Percentiles rank a stretch among this genome's conserved stretches.
These are phyloP conservation scores for Aspergillus nanangensis DNA, from an alignment of 495 filamentous ascomycete genomes.

Conservation along the genomic window DNA sequence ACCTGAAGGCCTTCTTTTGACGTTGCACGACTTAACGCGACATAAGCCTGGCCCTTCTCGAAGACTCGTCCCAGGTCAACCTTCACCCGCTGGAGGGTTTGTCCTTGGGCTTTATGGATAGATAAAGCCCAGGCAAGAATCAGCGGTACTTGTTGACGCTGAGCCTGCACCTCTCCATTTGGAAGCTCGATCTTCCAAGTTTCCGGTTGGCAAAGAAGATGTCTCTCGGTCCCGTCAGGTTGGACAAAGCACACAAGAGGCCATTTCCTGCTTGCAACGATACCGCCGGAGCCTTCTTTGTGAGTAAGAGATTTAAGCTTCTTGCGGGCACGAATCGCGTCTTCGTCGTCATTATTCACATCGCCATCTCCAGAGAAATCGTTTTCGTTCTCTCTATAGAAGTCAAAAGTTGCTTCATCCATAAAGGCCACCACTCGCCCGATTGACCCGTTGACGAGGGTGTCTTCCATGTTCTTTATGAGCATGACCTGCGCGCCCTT, in stretches of 20 bases:
- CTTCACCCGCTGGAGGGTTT: slow-evolving; percentile 91
- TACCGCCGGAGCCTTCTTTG: slow-evolving; percentile 22
- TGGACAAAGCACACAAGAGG: slow-evolving; percentile 79
- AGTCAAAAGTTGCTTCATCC: slow-evolving; percentile 72
- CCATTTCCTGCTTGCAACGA: slow-evolving; percentile 47
- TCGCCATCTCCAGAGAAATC: slow-evolving; percentile 40
- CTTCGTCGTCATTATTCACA: slow-evolving; percentile 39
- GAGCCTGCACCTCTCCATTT: slow-evolving; percentile 89
- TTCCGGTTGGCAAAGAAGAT: slow-evolving; percentile 79
- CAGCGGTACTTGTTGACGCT: slow-evolving; percentile 58
- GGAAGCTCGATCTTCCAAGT: slow-evolving; percentile 96
- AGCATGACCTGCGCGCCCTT: slow-evolving; percentile 96
- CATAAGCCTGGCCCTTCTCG: slow-evolving; percentile 78
- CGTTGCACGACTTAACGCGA: slow-evolving; percentile 69
- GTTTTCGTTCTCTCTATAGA: slow-evolving; percentile 52
- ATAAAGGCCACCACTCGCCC: slow-evolving; percentile 84
- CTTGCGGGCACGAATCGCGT: slow-evolving; percentile 35
- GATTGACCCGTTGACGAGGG: slow-evolving; percentile 88
- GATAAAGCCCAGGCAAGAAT: slow-evolving; percentile 96
- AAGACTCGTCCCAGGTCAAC: slow-evolving; percentile 90
- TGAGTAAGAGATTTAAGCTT: slow-evolving; percentile 46
- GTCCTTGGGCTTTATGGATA: slow-evolving; percentile 97
- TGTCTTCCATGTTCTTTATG: slow-evolving; percentile 98
- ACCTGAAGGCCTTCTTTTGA: slow-evolving; percentile 86
- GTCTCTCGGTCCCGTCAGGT: slow-evolving; percentile 70